Conservation (phyloP, 2,329 filamentous ascomycete species). For the Beauveria pseudobassiana region DNA sequence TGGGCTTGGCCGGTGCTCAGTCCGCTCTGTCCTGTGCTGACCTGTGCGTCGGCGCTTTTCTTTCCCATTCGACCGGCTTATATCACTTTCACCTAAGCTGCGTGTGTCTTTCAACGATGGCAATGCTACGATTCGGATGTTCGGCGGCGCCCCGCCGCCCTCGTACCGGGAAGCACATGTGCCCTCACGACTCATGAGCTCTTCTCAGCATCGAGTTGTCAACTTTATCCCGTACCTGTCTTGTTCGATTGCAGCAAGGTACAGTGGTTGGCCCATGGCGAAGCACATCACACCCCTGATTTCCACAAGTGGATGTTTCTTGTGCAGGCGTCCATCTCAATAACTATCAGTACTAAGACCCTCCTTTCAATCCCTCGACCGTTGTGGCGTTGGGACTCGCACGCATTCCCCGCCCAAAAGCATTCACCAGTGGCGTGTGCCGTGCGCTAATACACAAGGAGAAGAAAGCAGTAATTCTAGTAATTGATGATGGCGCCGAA, state of each 20-base stretch:
- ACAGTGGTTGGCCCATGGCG: not conserved
- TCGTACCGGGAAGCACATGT: not conserved
- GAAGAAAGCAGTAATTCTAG: not conserved
- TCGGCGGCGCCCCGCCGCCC: not conserved
- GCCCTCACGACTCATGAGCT: slow-evolving; percentile 3
- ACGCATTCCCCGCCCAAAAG: not conserved
- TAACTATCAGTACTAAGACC: not conserved
- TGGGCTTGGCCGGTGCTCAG: not conserved
- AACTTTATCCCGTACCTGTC: no score
- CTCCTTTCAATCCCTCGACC: not conserved
- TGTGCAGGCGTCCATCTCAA: not conserved
- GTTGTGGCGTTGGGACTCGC: slow-evolving; percentile 3
- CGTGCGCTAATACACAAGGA: not conserved
- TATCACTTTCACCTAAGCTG: no score
- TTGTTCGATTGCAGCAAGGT: not conserved
- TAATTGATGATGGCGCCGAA: not conserved
- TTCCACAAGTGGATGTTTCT: not conserved
- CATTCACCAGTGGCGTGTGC: not conserved
- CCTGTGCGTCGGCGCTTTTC: not conserved
- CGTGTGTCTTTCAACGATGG: not conserved
- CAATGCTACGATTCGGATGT: not conserved
- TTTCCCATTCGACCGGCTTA: not conserved
- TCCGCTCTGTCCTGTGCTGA: not conserved
- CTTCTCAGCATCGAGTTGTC: not conserved
- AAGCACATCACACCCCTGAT: not conserved